Evolutionary conservation across 495 filamentous ascomycete genomes (phyloP).

Genomic region (Venustampulla echinocandica): DNA sequence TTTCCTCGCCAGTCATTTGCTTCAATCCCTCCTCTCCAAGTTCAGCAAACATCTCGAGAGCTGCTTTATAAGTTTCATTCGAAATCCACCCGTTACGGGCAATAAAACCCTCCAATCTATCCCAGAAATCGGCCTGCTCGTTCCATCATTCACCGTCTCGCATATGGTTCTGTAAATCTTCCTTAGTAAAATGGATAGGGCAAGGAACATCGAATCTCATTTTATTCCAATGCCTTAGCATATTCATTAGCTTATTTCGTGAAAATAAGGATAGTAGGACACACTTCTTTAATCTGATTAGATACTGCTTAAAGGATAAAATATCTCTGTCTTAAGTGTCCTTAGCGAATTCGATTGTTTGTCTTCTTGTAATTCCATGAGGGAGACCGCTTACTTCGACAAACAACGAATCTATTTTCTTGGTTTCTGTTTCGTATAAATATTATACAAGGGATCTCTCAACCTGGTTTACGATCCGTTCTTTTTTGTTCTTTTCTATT

Average conservation of each 20-base stretch:
- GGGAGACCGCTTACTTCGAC: neutral
- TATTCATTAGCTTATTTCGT: neutral
- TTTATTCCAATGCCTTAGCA: constrained; percentile 1
- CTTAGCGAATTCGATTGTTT: constrained; percentile 21
- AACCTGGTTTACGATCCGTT: neutral
- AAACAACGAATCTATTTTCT: neutral
- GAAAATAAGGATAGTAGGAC: neutral
- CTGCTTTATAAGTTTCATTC: constrained; percentile 15
- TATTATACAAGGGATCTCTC: neutral
- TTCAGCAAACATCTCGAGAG: constrained; percentile 17
- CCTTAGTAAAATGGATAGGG: constrained; percentile 24
- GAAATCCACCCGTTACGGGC: constrained; percentile 18
- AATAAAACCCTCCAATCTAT: constrained; percentile 8
- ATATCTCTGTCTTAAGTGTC: constrained; percentile 31
- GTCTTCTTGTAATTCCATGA: constrained; percentile 25
- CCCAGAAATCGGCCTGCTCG: constrained; percentile 20
- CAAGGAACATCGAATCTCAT: constrained; percentile 5
- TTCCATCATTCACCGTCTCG: constrained; percentile 15
- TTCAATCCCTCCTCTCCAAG: constrained; percentile 15
- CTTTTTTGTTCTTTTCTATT: constrained; percentile 3
- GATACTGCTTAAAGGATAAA: constrained; percentile 24
- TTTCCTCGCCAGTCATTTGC: constrained; percentile 10
- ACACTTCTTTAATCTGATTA: constrained; percentile 15
- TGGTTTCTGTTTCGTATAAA: neutral
- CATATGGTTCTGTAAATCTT: constrained; percentile 21